Conservation (phyloP, 2,329 filamentous ascomycete genomes). For the Sarocladium kiliense region DNA sequence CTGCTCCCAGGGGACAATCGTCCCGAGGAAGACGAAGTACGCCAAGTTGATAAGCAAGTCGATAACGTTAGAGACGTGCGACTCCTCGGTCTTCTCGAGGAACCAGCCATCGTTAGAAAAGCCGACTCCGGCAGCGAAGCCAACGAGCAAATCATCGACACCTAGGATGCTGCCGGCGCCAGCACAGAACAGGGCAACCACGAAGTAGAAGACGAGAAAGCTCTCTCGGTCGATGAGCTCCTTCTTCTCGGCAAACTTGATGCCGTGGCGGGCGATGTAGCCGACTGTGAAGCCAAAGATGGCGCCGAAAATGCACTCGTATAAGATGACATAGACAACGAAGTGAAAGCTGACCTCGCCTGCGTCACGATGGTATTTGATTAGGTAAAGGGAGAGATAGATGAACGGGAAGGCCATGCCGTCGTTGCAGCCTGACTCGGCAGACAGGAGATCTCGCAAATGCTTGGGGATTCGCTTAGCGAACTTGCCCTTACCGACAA, state of each 20-base stretch:
- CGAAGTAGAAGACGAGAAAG: constrained; percentile 98
- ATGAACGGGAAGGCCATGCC: constrained; percentile 99
- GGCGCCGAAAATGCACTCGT: constrained; percentile 92
- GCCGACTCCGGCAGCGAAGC: constrained; percentile 93
- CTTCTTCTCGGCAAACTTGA: constrained; percentile 78
- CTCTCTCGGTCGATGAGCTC: constrained; percentile 93
- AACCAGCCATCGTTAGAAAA: constrained; percentile 99
- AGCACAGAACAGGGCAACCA: constrained; percentile 90
- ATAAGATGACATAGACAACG: constrained; percentile 84
- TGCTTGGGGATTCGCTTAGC: constrained; percentile 97
- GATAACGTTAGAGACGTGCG: constrained; percentile 98
- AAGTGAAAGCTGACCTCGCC: constrained; percentile 73
- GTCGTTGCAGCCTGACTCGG: constrained; percentile 97
- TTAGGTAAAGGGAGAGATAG: constrained; percentile 85
- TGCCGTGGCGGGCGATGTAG: constrained; percentile 84
- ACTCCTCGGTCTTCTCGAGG: constrained; percentile 94
- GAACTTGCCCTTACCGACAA: constrained; percentile 98
- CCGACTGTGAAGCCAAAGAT: constrained; percentile 83
- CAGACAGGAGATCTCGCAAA: constrained; percentile 88
- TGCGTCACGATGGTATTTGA: constrained; percentile 70
- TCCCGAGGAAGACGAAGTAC: constrained; percentile 96
- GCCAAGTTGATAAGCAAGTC: constrained; percentile 94
- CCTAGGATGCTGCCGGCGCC: constrained; percentile 89
- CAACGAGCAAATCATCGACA: constrained; percentile 88
- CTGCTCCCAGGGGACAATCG: constrained; percentile 93